Conservation (phyloP, 2,329 filamentous ascomycete genomes). For the Venturiaceae sp. region DNA sequence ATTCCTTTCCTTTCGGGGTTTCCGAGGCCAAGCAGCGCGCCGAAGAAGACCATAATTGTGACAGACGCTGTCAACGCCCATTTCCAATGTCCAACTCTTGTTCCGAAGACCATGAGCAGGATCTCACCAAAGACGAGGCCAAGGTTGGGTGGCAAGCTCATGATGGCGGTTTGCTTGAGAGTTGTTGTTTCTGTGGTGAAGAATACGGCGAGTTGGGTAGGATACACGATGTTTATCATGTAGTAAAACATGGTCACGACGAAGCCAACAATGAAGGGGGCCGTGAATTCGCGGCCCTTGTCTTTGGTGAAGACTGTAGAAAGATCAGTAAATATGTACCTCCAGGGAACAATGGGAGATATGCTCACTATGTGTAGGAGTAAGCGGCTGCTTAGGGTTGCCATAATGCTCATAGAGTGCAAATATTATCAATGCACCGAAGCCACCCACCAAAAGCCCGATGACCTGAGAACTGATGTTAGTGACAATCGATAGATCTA, state of each 20-base stretch:
- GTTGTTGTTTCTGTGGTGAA: conserved; percentile 17
- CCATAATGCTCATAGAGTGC: conserved; percentile 21
- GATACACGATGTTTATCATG: conserved; percentile 5
- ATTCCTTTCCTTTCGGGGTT: conserved; percentile 6
- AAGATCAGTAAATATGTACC: neutral
- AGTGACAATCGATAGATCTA: neutral
- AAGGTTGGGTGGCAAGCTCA: conserved; percentile 6
- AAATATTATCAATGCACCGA: conserved; percentile 20
- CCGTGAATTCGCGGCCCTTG: conserved; percentile 37
- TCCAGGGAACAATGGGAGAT: conserved; percentile 1
- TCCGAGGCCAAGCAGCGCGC: conserved; percentile 1
- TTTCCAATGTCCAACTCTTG: conserved; percentile 5
- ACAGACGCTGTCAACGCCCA: conserved; percentile 3
- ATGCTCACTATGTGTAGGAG: conserved; percentile 27
- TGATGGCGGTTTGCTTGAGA: conserved; percentile 18
- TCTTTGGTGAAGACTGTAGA: conserved; percentile 31
- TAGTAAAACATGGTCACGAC: conserved; percentile 27
- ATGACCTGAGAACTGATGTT: conserved; percentile 14
- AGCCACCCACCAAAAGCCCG: conserved; percentile 20
- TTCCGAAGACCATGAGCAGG: conserved; percentile 8
- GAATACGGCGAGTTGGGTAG: conserved; percentile 6
- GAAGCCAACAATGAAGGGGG: conserved; percentile 33
- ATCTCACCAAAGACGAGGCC: conserved; percentile 8
- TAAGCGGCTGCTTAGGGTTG: conserved; percentile 20
- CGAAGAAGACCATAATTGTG: conserved; percentile 7